Evolutionary conservation across 805 yeast species (phyloP), one percentile per base, ranked within the genome.

Genomic region (Torulaspora franciscae): DNA sequence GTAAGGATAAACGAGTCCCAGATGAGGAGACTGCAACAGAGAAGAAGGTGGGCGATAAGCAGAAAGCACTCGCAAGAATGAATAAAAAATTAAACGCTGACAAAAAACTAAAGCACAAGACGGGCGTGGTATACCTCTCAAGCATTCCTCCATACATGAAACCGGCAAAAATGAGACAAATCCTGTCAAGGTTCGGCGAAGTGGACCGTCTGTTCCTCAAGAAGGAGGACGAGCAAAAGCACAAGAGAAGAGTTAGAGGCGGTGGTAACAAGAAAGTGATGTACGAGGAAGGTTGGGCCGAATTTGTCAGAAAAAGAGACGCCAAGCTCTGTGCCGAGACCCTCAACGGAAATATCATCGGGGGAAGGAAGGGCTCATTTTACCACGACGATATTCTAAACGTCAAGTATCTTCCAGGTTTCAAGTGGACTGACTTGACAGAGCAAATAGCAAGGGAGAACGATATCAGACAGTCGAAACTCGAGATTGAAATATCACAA

Each of bases 261-360:
- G 98, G 98, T 10, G 98, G 99, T 17, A 93, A 91, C 65, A 89
- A 88, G 64, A 90, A 90, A 66, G 75, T 76, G 60, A 83, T 77
- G 68, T 93, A 78, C 60, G 86, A 84, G 24, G 99, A 91, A 70
- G 99, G 99, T 10, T 93, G 99, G 99, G 93, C 85, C 6, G 99
- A 93, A 67, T 93, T 86, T 65, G 69, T 75, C 22, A 78, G 79
- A 58, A 93, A 93, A 61, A 77, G 76, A 55, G 86, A 88, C 57
- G 99, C 98, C 1, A 91, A 91, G 61, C 65, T 88, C 28, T 89
- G 95, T 48, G 95, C 93, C 2, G 72, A 72, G 7, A 84, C 97
- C 0, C 68, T 93, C 58, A 93, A 93, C 60, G 96, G 95, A 8
- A 86, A 88, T 59, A 85, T 74, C 7, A 68, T 93, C 27, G 99